Evolutionary conservation across 305 asterid species (phyloP), one percentile per base, ranked within the genome.

Genomic region (Solanum aculeatissimum): DNA sequence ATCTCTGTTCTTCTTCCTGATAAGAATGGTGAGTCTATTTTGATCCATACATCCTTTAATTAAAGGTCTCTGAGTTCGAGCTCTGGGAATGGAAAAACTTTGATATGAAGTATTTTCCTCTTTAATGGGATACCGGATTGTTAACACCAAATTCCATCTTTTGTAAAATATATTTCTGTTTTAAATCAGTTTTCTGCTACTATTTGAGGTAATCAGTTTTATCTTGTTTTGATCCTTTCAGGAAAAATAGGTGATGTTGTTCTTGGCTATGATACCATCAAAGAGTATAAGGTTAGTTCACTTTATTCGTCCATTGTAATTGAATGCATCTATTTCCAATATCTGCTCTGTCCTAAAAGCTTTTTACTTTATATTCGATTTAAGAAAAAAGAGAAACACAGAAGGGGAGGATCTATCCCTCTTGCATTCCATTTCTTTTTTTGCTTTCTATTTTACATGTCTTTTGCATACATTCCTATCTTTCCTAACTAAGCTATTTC

Each of bases 1-100:
- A 82, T 91, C 49, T 91, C 94, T 29, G 85, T 87, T 38, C 49
- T 89, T 69, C 89, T 90, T 57, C 92, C 94, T 38, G 94, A 91
- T 83, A 86, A 85, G 55, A 66, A 89, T 3, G 94, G 94, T 91
- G 15, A 77, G 45, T 7, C 14, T 25, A 6, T 21, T 55, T 55
- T 54, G 6, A 70, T 70, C 78, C 8, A 2, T 38, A 16, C 51
- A 69, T 23, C 51, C 51, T 4, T 4, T 69, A 69, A 69, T 69
- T 9, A 69, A 38, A 69, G 9, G 4, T 19, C 16, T 9, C 18
- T n/a, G 6, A 4, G 16, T 19, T 68, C 7, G 8, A 68, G 23
- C 25, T 15, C 47, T 68, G 10, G 47, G 25, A 68, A 68, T 69
- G 9, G 15, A 18, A 27, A 68, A 68, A 68, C 49, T 35, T 68